These are phyloP conservation scores for Eimeria acervulina DNA, from an alignment of 169 alveolate genomes.

Conservation along the genomic window DNA sequence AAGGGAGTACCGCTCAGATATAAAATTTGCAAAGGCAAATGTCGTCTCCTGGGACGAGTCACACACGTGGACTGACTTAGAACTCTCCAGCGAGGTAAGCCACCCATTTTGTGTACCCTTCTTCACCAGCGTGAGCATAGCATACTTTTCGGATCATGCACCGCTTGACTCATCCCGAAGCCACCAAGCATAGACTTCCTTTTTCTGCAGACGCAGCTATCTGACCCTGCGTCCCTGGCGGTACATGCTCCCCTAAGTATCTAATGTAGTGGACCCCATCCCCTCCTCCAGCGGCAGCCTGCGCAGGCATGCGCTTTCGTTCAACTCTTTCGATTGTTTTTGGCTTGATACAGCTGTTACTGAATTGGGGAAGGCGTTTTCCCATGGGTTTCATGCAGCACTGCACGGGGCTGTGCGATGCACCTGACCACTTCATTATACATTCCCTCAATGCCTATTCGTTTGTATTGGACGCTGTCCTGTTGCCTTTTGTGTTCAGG, in stretches of 20 bases:
- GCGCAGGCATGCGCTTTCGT: neutral
- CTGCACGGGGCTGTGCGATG: neutral
- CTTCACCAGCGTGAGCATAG: neutral
- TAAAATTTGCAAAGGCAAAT: conserved; percentile 91
- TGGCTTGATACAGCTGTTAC: neutral
- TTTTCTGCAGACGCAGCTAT: neutral
- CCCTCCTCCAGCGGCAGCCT: neutral
- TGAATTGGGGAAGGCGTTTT: neutral
- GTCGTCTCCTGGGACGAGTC: conserved; percentile 96
- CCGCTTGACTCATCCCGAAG: neutral
- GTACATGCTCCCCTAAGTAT: neutral
- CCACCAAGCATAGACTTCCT: neutral
- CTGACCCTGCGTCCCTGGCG: neutral
- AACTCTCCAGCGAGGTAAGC: conserved; percentile 89
- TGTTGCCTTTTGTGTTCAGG: conserved; percentile 56
- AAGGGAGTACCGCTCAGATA: conserved; percentile 91
- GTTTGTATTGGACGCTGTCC: neutral
- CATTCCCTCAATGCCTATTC: neutral
- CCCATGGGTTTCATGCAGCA: neutral
- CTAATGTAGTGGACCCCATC: too few relatives aligned
- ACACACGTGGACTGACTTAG: conserved; percentile 92
- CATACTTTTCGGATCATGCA: neutral
- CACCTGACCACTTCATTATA: neutral
- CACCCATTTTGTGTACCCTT: neutral
- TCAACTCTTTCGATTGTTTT: neutral